Percentiles rank a stretch among this genome's conserved stretches.
These are phyloP conservation scores for Amphibolis antarctica DNA, from an alignment of 106 monocot genomes.

Conservation along the genomic window DNA sequence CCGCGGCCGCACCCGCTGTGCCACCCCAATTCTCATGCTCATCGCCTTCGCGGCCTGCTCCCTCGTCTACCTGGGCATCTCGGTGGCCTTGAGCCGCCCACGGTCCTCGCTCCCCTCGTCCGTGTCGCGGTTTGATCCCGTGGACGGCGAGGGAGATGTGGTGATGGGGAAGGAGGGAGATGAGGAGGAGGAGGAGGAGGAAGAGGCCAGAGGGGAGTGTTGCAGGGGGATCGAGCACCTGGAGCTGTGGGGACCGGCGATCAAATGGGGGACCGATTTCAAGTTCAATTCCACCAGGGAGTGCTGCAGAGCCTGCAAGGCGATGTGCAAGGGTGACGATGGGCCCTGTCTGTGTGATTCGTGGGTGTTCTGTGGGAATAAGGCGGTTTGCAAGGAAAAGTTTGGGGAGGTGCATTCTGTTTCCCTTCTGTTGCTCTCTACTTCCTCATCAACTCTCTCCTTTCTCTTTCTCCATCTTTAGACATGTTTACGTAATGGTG, in stretches of 20 bases:
- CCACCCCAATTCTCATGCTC: constrained; percentile 19
- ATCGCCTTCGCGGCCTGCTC: constrained; percentile 23
- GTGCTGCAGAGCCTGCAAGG: constrained; percentile 82
- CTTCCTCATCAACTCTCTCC: no score
- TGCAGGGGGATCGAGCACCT: constrained; percentile 60
- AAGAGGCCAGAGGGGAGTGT: constrained; percentile 30
- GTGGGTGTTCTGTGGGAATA: constrained; percentile 94
- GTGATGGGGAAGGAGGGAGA: constrained; percentile 1
- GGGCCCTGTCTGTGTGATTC: constrained; percentile 78
- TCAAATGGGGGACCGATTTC: constrained; percentile 82
- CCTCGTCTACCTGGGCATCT: constrained; percentile 42
- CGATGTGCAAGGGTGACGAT: constrained; percentile 46
- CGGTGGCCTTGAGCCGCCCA: constrained; percentile 12
- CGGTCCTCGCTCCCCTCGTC: neutral
- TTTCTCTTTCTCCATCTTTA: no score
- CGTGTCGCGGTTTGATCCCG: neutral
- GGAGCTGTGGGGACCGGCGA: constrained; percentile 82
- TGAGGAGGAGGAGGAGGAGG: constrained; percentile 14
- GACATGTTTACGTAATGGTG: no score
- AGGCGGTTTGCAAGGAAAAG: constrained; percentile 47
- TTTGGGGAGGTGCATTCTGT: constrained; percentile 48
- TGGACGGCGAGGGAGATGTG: neutral
- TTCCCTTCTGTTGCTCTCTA: neutral
- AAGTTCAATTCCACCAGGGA: constrained; percentile 45
- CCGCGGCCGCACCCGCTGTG: constrained; percentile 5